Percentiles rank a stretch among this genome's conserved stretches.
Evolutionary conservation across 441 rosid genomes (phyloP).

Genomic region (Sinapis alba): DNA sequence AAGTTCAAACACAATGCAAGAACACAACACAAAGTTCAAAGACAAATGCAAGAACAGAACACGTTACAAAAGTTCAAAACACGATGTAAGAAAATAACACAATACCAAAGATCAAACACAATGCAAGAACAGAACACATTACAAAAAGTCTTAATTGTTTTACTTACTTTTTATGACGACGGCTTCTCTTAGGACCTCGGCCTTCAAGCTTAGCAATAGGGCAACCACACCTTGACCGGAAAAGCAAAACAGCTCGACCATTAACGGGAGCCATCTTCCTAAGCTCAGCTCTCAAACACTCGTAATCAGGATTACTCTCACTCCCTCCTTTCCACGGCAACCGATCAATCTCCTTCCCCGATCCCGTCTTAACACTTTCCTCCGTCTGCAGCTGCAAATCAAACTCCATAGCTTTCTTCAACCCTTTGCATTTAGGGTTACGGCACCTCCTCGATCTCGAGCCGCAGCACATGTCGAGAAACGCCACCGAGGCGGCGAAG

Average conservation of each 20-base stretch:
- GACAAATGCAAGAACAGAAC: background rate
- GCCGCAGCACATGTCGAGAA: slow-evolving; percentile 63
- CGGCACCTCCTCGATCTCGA: slow-evolving; percentile 71
- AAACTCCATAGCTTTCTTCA: slow-evolving; percentile 92
- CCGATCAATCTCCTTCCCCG: slow-evolving; percentile 58
- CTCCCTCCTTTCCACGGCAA: slow-evolving; percentile 84
- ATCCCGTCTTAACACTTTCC: slow-evolving; percentile 60
- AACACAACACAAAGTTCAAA: background rate
- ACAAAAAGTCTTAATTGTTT: background rate
- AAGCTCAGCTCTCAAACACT: slow-evolving; percentile 70
- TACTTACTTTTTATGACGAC: slow-evolving; percentile 88
- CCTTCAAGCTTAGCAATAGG: slow-evolving; percentile 92
- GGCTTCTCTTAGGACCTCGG: slow-evolving; percentile 73
- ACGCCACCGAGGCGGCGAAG: slow-evolving; percentile 48
- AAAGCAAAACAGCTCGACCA: slow-evolving; percentile 72
- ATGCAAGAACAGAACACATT: background rate
- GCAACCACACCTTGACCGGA: slow-evolving; percentile 82
- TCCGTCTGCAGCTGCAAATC: slow-evolving; percentile 91
- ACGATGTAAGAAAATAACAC: too few species aligned
- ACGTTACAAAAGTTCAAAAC: too few species aligned
- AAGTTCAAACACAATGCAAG: background rate
- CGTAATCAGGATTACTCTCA: slow-evolving; percentile 69
- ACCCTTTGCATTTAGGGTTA: slow-evolving; percentile 73
- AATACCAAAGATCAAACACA: background rate
- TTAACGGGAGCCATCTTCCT: slow-evolving; percentile 79